These are phyloP conservation scores for Fomitopsis schrenkii DNA, from an alignment of 1,284 basidiomycete species.

Conservation along the genomic window DNA sequence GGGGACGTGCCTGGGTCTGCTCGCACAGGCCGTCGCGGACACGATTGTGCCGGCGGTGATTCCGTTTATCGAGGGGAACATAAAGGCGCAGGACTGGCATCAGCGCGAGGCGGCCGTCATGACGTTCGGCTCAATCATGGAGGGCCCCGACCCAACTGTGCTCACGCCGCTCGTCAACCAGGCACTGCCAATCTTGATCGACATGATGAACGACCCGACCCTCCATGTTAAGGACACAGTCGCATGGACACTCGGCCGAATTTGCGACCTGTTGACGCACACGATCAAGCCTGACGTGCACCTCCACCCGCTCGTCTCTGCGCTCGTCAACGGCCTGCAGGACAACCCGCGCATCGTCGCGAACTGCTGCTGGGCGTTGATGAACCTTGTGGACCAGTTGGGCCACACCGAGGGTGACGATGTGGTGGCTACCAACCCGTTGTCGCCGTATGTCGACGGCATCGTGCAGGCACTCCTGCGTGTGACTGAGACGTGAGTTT, in stretches of 20 bases:
- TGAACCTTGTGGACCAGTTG: conserved; percentile 90
- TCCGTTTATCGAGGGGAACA: conserved; percentile 97
- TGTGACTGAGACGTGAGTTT: conserved; percentile 78
- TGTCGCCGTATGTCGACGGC: conserved; percentile 90
- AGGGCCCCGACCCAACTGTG: conserved; percentile 87
- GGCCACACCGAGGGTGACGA: conserved; percentile 61
- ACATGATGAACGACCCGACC: conserved; percentile 91
- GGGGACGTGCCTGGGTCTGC: conserved; percentile 86
- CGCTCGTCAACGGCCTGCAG: conserved; percentile 79
- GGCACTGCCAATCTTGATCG: conserved; percentile 90
- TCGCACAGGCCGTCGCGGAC: conserved; percentile 91
- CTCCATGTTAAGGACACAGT: conserved; percentile 94
- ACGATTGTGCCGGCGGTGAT: conserved; percentile 90
- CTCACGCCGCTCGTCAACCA: conserved; percentile 92
- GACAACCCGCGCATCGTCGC: conserved; percentile 86
- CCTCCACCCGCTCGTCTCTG: conserved; percentile 79
- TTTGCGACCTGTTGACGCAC: conserved; percentile 87
- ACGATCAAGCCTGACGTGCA: conserved; percentile 91
- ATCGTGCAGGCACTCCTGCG: conserved; percentile 79
- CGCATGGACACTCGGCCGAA: conserved; percentile 96
- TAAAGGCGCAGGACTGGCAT: conserved; percentile 92
- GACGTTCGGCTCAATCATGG: conserved; percentile 97
- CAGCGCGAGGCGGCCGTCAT: conserved; percentile 96
- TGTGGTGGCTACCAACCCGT: conserved; percentile 46
- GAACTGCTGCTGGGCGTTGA: conserved; percentile 96